Evolutionary conservation across 306 rosid species (phyloP).

Genomic region (Malus fusca): DNA sequence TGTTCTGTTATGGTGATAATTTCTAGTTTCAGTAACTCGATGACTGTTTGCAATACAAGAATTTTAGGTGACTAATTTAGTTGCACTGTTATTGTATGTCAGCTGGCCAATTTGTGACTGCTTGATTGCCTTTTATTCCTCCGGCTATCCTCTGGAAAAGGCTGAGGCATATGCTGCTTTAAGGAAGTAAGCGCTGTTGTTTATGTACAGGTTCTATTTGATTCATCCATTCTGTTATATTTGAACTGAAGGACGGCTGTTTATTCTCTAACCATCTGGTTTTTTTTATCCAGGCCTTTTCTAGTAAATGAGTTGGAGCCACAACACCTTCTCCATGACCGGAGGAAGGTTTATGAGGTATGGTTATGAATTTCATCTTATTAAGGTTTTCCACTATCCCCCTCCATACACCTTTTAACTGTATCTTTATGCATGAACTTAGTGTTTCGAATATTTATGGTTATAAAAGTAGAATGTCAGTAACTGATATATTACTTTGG

Average conservation of each 20-base stretch:
- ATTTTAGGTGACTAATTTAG: slow-evolving; percentile 11
- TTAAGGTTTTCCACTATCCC: background rate
- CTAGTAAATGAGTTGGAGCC: slow-evolving; percentile 86
- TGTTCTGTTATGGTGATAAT: background rate
- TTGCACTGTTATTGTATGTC: slow-evolving; percentile 30
- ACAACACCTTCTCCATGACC: slow-evolving; percentile 94
- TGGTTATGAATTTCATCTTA: slow-evolving; percentile 3
- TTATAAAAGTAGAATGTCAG: slow-evolving; percentile 10
- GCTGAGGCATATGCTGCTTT: slow-evolving; percentile 89
- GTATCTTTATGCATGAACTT: background rate
- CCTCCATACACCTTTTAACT: background rate
- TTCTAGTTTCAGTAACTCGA: background rate
- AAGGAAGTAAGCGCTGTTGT: slow-evolving; percentile 71
- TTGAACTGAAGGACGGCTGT: background rate
- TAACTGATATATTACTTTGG: slow-evolving; percentile 24
- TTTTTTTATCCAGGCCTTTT: slow-evolving; percentile 68
- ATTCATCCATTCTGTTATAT: background rate
- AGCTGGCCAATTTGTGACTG: slow-evolving; percentile 98
- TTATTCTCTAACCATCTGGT: slow-evolving; percentile 25
- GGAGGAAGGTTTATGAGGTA: slow-evolving; percentile 94
- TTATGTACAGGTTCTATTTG: slow-evolving; percentile 7
- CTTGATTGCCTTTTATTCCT: slow-evolving; percentile 91
- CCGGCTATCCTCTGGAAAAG: slow-evolving; percentile 87
- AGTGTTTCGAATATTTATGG: slow-evolving; percentile 6
- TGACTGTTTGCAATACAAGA: background rate